Conservation (phyloP, 208 protist genomes). For the Leishmania guyanensis region DNA sequence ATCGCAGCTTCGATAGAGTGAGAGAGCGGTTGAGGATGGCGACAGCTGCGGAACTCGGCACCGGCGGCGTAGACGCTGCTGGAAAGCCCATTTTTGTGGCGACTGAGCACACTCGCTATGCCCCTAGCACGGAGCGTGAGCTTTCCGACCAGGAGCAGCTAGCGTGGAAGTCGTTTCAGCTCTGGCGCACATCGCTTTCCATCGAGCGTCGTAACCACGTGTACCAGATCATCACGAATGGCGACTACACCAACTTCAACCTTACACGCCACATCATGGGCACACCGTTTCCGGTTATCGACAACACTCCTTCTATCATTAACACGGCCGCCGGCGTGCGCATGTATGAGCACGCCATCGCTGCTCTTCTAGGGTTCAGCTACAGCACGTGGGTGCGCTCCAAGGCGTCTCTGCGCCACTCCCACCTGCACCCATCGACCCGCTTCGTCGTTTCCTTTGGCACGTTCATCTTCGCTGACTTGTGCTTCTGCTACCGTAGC, state of each 20-base stretch:
- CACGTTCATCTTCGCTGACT: slow-evolving; percentile 66
- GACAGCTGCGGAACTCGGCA: slow-evolving; percentile 53
- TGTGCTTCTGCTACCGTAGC: slow-evolving; percentile 83
- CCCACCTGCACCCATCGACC: slow-evolving; percentile 43
- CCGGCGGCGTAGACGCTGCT: slow-evolving; percentile 48
- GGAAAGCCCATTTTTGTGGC: slow-evolving; percentile 82
- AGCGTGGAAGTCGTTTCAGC: slow-evolving; percentile 89
- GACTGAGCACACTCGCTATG: slow-evolving; percentile 75
- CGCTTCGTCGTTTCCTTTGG: slow-evolving; percentile 34
- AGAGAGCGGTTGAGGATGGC: slow-evolving; percentile 22
- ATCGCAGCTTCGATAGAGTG: background rate
- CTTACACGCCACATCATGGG: slow-evolving; percentile 80
- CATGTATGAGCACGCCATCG: slow-evolving; percentile 80
- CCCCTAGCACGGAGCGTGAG: slow-evolving; percentile 62
- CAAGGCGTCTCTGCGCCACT: slow-evolving; percentile 63
- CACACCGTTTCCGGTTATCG: slow-evolving; percentile 82
- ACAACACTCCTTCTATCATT: slow-evolving; percentile 45
- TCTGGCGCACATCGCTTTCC: slow-evolving; percentile 76
- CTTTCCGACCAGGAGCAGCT: slow-evolving; percentile 88
- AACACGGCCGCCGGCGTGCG: slow-evolving; percentile 62
- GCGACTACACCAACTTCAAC: slow-evolving; percentile 87
- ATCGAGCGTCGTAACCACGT: slow-evolving; percentile 84
- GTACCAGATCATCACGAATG: slow-evolving; percentile 72
- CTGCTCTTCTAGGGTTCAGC: slow-evolving; percentile 27
- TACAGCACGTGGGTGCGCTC: slow-evolving; percentile 79